Conservation (phyloP, 2,329 filamentous ascomycete species). For the Pestalotiopsis sp. region DNA sequence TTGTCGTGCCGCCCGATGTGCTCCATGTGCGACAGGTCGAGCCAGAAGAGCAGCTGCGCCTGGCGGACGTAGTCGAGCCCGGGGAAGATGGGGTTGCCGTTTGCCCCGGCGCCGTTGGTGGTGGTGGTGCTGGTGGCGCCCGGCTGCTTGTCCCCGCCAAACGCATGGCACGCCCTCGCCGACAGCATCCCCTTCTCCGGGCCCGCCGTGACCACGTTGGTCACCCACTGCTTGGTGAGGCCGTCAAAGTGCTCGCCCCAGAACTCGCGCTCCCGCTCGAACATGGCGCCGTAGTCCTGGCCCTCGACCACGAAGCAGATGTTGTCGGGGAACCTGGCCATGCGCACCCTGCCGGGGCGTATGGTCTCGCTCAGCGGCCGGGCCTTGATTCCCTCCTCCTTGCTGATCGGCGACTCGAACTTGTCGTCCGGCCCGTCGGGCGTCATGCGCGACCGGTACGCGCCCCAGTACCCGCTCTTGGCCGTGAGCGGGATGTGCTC, state of each 20-base stretch:
- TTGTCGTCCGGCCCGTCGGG: background rate
- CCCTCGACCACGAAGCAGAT: constrained; percentile 8
- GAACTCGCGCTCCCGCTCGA: background rate
- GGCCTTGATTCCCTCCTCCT: background rate
- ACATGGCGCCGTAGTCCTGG: constrained; percentile 4
- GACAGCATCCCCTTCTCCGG: background rate
- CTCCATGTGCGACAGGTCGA: constrained; percentile 5
- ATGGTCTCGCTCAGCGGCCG: background rate
- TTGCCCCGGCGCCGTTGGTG: background rate
- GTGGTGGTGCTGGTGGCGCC: background rate
- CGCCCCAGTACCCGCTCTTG: constrained; percentile 1
- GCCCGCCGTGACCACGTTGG: background rate
- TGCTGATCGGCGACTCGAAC: background rate
- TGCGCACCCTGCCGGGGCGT: background rate
- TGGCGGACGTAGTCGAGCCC: background rate
- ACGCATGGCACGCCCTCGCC: background rate
- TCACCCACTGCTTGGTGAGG: constrained; percentile 1
- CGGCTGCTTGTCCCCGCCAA: background rate
- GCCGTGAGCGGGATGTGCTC: background rate
- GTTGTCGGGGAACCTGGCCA: constrained; percentile 4
- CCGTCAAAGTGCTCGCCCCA: background rate
- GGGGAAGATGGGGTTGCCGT: background rate
- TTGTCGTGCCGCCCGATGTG: background rate
- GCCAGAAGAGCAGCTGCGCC: background rate
- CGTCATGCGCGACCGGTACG: background rate